Evolutionary conservation across 495 filamentous ascomycete species (phyloP), one percentile per base, ranked within the genome.

Genomic region (Geoglossum glabrum): DNA sequence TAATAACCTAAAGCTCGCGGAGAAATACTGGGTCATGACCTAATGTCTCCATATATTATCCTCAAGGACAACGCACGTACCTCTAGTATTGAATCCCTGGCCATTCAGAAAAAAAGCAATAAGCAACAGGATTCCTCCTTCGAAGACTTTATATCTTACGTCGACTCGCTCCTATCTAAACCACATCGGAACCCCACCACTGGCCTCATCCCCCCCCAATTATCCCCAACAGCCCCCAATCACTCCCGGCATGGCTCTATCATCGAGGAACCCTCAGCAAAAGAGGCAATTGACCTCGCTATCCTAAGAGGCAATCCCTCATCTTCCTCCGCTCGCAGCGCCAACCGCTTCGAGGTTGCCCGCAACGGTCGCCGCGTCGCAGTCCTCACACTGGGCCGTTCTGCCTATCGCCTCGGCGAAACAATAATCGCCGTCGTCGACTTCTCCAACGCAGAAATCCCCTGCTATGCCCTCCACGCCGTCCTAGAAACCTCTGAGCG

Each of bases 291-390:
- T 63, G 89, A 95, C 67, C 73, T 93, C 56, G 89, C 90, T 17
- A 92, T 96, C 65, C 75, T 95, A 6, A 76, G 79, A 57, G 82
- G 84, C 59, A 94, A 92, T 63, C 67, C 80, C 51, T 70, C 78
- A 0, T 68, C 70, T 1, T 74, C 77, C 52, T 69, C 71, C 19
- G 77, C 79, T 8, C 81, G 82, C 59, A 84, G 82, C 63, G 75
- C 83, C 27, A 95, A 90, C 67, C 80, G 87, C 31, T 98, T 97
- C 69, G 88, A 94, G 64, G 97, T 98, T 64, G 85, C 90, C 5
- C 85, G 93, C 8, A 86, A 87, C 65, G 87, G 89, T 31, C 74
- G 78, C 54, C 83, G 84, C 26, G 88, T 98, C 31, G 92, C 85
- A 8, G 85, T 88, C 3, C 77, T 97, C 49, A 87, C 86, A 62